These are phyloP conservation scores for Hirschfeldia incana DNA, from an alignment of 345 rosid species.

Conservation along the genomic window DNA sequence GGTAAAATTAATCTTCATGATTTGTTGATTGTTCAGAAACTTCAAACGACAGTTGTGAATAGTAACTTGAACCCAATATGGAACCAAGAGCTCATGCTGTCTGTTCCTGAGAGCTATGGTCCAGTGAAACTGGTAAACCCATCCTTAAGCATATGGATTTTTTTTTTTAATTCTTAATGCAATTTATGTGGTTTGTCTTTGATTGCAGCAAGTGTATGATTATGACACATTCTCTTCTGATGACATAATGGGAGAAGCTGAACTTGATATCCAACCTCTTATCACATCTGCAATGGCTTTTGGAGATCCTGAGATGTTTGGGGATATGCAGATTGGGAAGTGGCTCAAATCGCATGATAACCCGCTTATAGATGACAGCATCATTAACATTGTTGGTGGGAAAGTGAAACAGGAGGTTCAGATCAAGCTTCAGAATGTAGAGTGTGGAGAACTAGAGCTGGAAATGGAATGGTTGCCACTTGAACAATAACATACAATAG, in stretches of 20 bases:
- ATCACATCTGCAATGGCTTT: constrained; percentile 44
- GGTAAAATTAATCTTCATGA: not conserved
- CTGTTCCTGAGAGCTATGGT: constrained; percentile 50
- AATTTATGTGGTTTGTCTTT: not conserved
- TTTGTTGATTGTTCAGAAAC: constrained; percentile 24
- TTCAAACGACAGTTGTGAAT: constrained; percentile 46
- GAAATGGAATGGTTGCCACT: constrained; percentile 38
- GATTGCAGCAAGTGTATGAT: constrained; percentile 42
- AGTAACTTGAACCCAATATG: constrained; percentile 62
- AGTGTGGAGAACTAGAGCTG: constrained; percentile 40
- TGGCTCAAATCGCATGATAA: constrained; percentile 42
- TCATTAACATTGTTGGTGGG: constrained; percentile 41
- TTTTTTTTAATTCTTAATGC: not conserved
- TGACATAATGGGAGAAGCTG: constrained; percentile 51
- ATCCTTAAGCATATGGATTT: not conserved
- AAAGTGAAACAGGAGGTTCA: constrained; percentile 44
- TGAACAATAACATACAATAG: constrained; percentile 20
- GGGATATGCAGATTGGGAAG: constrained; percentile 44
- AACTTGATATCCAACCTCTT: constrained; percentile 43
- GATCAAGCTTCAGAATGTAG: constrained; percentile 47
- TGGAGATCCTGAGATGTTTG: constrained; percentile 37
- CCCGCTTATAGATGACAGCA: constrained; percentile 40
- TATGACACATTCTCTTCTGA: constrained; percentile 48
- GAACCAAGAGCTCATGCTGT: constrained; percentile 53
- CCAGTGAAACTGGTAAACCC: constrained; percentile 50